Evolutionary conservation across 1,139 yeast species (phyloP), one percentile per base, ranked within the genome.

Genomic region (Sugiyamaella xylanicola): DNA sequence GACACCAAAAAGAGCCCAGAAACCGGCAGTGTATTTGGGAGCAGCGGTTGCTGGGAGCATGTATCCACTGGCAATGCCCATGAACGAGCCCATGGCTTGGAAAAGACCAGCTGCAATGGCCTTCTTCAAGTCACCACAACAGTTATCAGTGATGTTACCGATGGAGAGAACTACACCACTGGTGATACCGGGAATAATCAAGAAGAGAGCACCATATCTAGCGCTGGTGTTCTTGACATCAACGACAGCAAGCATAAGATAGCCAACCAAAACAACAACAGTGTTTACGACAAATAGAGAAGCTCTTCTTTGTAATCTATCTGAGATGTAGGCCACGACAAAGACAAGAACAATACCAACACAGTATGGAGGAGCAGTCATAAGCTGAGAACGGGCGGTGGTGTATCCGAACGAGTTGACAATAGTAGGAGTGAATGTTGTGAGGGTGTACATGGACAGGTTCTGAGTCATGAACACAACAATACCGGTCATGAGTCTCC

Each of bases 381-480:
- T 46, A 2, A 59, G 54, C 37, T 59, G 61, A 3, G 62, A 56
- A 16, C 48, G 46, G 4, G 55, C 59, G 5, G 46, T 32, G 3
- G 54, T 29, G 42, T 56, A 59, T 4, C 62, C 62, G 44, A 59
- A 56, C 20, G 59, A 50, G 15, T 56, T 53, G 51, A 59, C 61
- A 50, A 59, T 59, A 11, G 54, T 44, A 4, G 62, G 62, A 1
- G 61, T 55, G 45, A 58, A 59, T 25, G 61, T 58, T 9, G 61
- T 52, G 21, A 59, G n/a, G 3, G 61, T 58, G 43, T 58, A 58
- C 40, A 57, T 58, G 4, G 65, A 60, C 9, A 62, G 59, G 42
- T 62, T 61, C 46, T 56, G 56, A 16, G 62, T 56, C 57, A 62
- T 61, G 53, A 62, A 63, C 5, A 61, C 54, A 41, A 57, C 54